Conservation (phyloP, 805 yeast species). For the Allodekkera sacchari region DNA sequence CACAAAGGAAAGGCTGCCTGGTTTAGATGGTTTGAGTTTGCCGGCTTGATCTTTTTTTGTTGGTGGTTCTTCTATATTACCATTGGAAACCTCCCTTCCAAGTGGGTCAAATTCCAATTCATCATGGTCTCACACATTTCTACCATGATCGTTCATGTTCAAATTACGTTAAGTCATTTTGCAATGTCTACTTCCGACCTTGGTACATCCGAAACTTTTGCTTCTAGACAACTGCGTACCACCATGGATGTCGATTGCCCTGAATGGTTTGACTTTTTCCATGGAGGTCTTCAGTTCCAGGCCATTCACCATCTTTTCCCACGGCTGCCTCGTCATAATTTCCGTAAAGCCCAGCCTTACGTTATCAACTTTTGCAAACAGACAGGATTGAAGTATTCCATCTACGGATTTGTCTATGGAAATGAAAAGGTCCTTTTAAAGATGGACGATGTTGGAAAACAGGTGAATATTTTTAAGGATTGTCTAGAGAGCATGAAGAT, state of each 20-base stretch:
- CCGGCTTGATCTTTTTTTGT: slow-evolving; percentile 59
- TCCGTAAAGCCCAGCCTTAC: slow-evolving; percentile 62
- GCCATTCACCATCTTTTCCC: slow-evolving; percentile 89
- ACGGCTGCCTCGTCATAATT: slow-evolving; percentile 79
- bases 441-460: slow-evolving; percentile 69
- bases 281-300: slow-evolving; percentile 90
- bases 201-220: slow-evolving; percentile 72
- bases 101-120: slow-evolving; percentile 46
- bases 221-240: slow-evolving; percentile 74
- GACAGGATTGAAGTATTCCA: slow-evolving; percentile 71
- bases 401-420: slow-evolving; percentile 78
- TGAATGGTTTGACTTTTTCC: slow-evolving; percentile 82
- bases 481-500: slow-evolving; percentile 58
- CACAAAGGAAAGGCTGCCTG: slow-evolving; percentile 76
- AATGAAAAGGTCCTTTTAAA: slow-evolving; percentile 62
- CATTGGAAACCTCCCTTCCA: slow-evolving; percentile 44
- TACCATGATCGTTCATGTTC: slow-evolving; percentile 91
- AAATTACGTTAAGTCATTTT: slow-evolving; percentile 81
- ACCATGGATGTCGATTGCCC: slow-evolving; percentile 97
- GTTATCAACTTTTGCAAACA: slow-evolving; percentile 69
- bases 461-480: slow-evolving; percentile 66
- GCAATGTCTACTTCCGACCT: slow-evolving; percentile 90
- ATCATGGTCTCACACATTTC: slow-evolving; percentile 68
- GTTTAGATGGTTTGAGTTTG: slow-evolving; percentile 72
- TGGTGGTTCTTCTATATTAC: slow-evolving; percentile 77